phyloP scores from a whole-genome alignment of 148 eudicot genomes.

The Arbutus unedo region DNA sequence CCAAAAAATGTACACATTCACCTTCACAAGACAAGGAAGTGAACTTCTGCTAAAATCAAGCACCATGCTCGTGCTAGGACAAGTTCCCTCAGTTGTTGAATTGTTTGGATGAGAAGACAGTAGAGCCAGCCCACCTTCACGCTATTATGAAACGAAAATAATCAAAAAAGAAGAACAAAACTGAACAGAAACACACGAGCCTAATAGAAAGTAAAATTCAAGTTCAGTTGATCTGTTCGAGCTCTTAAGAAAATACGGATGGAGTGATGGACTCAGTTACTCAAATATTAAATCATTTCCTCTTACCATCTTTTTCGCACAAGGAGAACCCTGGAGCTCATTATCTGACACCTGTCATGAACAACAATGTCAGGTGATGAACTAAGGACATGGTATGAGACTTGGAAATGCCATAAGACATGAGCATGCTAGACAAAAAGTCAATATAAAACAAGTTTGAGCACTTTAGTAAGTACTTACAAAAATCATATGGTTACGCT shows the following conservation, averaged over 20 bases:
- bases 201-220: too few relatives aligned
- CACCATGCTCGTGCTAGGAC: slow-evolving; percentile 24
- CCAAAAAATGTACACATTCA: slow-evolving; percentile 20
- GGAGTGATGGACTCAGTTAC: too few relatives aligned
- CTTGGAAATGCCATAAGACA: too few relatives aligned
- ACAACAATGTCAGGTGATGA: neutral
- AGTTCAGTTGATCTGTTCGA: neutral
- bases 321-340: slow-evolving; percentile 48
- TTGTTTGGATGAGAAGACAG: too few relatives aligned
- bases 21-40: slow-evolving; percentile 87
- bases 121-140: too few relatives aligned
- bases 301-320: slow-evolving; percentile 68
- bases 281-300: slow-evolving; percentile 6
- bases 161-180: too few relatives aligned
- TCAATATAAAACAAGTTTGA: neutral
- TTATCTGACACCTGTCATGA: slow-evolving; percentile 46
- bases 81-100: slow-evolving; percentile 26
- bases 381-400: neutral
- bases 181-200: too few relatives aligned
- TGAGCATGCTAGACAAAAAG: too few relatives aligned
- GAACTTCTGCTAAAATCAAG: slow-evolving; percentile 34
- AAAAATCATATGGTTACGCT: too few relatives aligned
- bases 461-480: too few relatives aligned
- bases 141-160: too few relatives aligned
- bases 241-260: neutral